A percentile compares a stretch with the other conserved stretches of the same genome.
Conservation (phyloP, 2,329 filamentous ascomycete species). For the Cercospora canescens region DNA sequence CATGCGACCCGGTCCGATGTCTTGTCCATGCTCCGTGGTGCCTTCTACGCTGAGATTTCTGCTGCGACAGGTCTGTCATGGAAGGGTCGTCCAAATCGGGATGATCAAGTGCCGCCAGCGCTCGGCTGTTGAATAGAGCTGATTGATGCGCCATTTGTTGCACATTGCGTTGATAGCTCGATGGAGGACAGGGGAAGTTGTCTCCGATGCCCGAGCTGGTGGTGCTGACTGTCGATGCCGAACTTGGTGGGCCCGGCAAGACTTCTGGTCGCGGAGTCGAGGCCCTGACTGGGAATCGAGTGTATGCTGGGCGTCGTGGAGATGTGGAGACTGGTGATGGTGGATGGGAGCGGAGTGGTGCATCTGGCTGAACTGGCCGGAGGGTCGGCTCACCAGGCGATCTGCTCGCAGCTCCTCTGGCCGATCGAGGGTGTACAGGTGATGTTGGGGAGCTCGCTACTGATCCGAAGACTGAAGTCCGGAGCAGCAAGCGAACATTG, state of each 20-base stretch:
- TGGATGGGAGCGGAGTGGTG: slow-evolving; percentile 17
- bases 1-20: slow-evolving; percentile 7
- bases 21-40: slow-evolving; percentile 24
- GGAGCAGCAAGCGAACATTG: slow-evolving; percentile 36
- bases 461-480: slow-evolving; percentile 31
- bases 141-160: slow-evolving; percentile 30
- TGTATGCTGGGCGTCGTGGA: slow-evolving; percentile 5
- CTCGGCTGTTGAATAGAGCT: slow-evolving; percentile 30
- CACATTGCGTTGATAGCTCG: slow-evolving; percentile 22
- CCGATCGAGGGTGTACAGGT: slow-evolving; percentile 16
- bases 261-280: slow-evolving; percentile 15
- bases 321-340: slow-evolving; percentile 3
- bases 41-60: slow-evolving; percentile 27
- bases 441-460: slow-evolving; percentile 24
- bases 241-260: slow-evolving; percentile 23
- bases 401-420: not conserved
- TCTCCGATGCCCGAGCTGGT: slow-evolving; percentile 2
- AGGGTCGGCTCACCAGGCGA: slow-evolving; percentile 4
- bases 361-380: slow-evolving; percentile 3
- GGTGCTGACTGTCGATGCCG: slow-evolving; percentile 5
- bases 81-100: slow-evolving; percentile 33
- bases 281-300: slow-evolving; percentile 4
- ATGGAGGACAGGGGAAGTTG: slow-evolving; percentile 23
- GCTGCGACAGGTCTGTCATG: slow-evolving; percentile 27
- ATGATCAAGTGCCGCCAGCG: slow-evolving; percentile 31